Evolutionary conservation across 2,329 filamentous ascomycete genomes (phyloP).

Genomic region (Venturia carpophila): DNA sequence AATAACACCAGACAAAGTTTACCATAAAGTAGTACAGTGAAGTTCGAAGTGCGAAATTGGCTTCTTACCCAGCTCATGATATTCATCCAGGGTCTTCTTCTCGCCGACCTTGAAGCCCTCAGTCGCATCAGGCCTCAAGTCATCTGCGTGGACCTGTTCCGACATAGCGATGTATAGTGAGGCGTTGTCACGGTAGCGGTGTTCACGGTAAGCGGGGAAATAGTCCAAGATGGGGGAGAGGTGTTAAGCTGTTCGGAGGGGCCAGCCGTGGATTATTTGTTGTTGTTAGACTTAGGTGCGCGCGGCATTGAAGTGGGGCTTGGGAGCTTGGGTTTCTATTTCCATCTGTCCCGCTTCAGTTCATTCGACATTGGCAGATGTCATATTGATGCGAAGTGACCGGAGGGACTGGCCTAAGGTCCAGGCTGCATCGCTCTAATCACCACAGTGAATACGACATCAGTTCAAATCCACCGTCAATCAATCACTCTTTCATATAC

Average conservation of each 20-base stretch:
- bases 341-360: neutral
- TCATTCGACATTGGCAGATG: neutral
- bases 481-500: no score
- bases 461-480: no score
- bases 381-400: neutral
- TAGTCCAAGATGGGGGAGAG: neutral
- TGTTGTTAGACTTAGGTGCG: neutral
- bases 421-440: neutral
- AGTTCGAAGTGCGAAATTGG: no score
- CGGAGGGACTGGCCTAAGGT: neutral
- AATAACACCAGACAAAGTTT: neutral
- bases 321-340: neutral
- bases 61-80: conserved; percentile 77
- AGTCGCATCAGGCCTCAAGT: conserved; percentile 78
- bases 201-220: neutral
- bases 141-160: conserved; percentile 52
- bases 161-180: conserved; percentile 25
- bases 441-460: no score
- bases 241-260: neutral
- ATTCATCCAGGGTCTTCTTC: conserved; percentile 96
- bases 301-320: neutral
- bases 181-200: neutral
- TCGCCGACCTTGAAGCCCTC: conserved; percentile 97
- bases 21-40: neutral
- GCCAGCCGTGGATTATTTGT: neutral